Conservation (phyloP, 2,329 filamentous ascomycete genomes). For the Cordyceps tenuipes region DNA sequence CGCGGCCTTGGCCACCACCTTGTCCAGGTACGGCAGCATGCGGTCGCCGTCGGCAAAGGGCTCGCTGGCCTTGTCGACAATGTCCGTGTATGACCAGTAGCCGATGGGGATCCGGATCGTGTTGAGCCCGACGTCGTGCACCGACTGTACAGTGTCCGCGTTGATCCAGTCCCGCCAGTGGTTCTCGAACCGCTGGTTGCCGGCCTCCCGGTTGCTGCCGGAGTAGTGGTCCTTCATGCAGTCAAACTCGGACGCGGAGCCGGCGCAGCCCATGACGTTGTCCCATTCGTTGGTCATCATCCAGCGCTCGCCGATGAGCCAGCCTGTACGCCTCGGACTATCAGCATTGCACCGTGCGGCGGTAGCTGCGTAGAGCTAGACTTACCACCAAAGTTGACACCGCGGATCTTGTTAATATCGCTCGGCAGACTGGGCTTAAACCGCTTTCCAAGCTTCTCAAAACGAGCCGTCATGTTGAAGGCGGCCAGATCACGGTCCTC, state of each 20-base stretch:
- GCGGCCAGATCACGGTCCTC: constrained; percentile 23
- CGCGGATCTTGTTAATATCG: constrained; percentile 34
- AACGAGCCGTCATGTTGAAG: constrained; percentile 25
- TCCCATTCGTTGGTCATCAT: constrained; percentile 37
- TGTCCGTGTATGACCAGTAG: constrained; percentile 42
- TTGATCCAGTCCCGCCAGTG: constrained; percentile 35
- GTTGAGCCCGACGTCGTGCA: constrained; percentile 44
- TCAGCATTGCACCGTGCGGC: background rate
- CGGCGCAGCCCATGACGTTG: constrained; percentile 36
- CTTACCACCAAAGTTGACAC: constrained; percentile 44
- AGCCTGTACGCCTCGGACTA: constrained; percentile 6
- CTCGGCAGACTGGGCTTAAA: constrained; percentile 20
- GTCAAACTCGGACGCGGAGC: constrained; percentile 39
- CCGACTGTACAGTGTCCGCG: constrained; percentile 23
- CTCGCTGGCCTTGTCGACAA: constrained; percentile 38
- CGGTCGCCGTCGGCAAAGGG: constrained; percentile 33
- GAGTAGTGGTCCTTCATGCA: constrained; percentile 32
- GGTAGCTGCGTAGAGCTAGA: background rate
- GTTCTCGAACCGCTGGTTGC: constrained; percentile 36
- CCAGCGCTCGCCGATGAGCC: constrained; percentile 43
- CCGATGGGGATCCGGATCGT: constrained; percentile 45
- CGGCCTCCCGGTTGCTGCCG: constrained; percentile 24
- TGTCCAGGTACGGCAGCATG: constrained; percentile 25
- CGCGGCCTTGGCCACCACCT: constrained; percentile 23
- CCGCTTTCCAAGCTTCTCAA: constrained; percentile 24